Base-by-base conservation (phyloP, 768 basidiomycete species). In the Tephrocybe sp. region DNA sequence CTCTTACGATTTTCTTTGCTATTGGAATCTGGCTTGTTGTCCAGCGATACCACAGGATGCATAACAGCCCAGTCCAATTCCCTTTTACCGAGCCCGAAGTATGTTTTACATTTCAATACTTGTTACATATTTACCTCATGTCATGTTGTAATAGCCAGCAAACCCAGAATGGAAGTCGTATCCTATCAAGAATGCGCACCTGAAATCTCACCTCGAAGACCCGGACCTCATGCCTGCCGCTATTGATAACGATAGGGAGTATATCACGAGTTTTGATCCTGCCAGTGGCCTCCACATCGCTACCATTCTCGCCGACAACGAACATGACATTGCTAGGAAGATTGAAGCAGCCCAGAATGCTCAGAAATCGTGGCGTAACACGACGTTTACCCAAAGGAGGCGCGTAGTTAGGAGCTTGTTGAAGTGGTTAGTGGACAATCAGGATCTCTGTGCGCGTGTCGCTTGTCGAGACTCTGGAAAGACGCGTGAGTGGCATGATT, bases 391-490 rank as follows among this genome's bases (percentile, higher is more conserved):
- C 1, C 81, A 94, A 57, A 76, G 97, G 34, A 76, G 86, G 63
- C 80, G 88, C 53, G 88, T 99, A 34, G 72, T 98, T 61, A 74
- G 91, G 42, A 94, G 90, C 60, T 63, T 99, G 53, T 74, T 93
- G 61, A 89, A 88, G 56, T 99, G 95, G 95, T 74, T 95, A 4
- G 84, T 97, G 27, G 84, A 88, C 55, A 94, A 98, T 60, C 89
- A 94, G 70, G 88, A 93, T 45, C 69, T 73, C 19, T 91, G 93
- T 54, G 91, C 91, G 25, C 76, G 86, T 34, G 88, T 95, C 22
- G 91, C 91, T 19, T 92, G 91, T 63, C 76, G 95, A 25, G 95
- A 99, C 66, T 92, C 92, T 0, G 95, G 95, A 34, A 99, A 98
- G 77, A 97, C 94, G 22, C 70, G 91, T 91, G 59, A 66, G 88